Base-by-base conservation (phyloP, 352 stramenopile genomes). In the Peronospora farinosa region DNA sequence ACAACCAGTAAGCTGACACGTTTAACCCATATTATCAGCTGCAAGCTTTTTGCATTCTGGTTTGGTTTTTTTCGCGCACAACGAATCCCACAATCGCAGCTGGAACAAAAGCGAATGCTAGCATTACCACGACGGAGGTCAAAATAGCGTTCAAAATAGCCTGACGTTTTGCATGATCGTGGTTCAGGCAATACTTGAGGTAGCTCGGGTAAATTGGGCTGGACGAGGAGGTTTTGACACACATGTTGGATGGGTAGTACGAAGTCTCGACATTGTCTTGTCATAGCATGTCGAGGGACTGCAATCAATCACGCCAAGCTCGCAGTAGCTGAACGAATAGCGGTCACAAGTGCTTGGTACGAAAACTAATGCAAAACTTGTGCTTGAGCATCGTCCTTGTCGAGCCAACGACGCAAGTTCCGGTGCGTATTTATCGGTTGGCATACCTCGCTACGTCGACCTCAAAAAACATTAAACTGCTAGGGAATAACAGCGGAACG, bases 51-150 rank as follows among this genome's bases (percentile, higher is more conserved):
- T 19, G 75, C 67, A 37, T 89, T 81, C 43, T 87, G 78, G 36
- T 47, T 74, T 7, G 75, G 17, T 80, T 60, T 51, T 86, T 85
- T 23, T 89, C 78, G 2, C 65, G 59, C 3, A 89, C 75, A 40
- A 84, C 48, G 23, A 87, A 86, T 2, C 69, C 74, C 17, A 89
- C 72, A 37, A 86, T 61, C 0, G 72, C 65, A 28, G 78, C 78
- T 2, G 75, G 78, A 35, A 89, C 53, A 27, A 89, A 89, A 2
- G 78, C 68, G 28, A 87, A 86, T 27, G 73, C 78, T 23, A 89
- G 55, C 60, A 86, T 76, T 8, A 78, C 63, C 37, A 89, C 61
- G 50, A 87, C 65, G 0, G 69, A 62, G 16, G 67, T 64, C 30
- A 87, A 59, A 53, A 89, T 85, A 0, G 66, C 71, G 32, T 86